A percentile compares a stretch with the other conserved stretches of the same genome.
Evolutionary conservation across 1,284 basidiomycete genomes (phyloP).

Genomic region (Puccinia triticina): DNA sequence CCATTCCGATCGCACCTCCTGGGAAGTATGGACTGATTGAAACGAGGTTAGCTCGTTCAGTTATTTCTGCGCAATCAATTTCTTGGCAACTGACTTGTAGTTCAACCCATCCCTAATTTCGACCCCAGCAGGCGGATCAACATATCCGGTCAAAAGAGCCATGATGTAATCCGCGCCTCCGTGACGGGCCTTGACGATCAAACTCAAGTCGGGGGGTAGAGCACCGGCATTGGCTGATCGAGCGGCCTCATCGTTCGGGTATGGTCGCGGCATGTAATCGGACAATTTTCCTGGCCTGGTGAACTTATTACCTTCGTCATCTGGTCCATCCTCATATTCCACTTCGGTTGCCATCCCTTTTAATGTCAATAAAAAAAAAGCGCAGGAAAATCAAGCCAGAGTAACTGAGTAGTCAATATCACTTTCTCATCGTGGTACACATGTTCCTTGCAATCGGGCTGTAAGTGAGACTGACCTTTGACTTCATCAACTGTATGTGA

Average conservation of each 20-base stretch:
- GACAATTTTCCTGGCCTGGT: constrained; percentile 94
- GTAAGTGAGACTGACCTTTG: constrained; percentile 62
- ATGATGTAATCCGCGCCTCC: constrained; percentile 97
- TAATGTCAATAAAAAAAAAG: neutral
- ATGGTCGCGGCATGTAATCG: constrained; percentile 94
- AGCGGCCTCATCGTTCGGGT: constrained; percentile 97
- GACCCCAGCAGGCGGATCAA: constrained; percentile 94
- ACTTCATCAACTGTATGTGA: constrained; percentile 93
- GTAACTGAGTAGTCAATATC: neutral
- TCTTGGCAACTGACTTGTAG: constrained; percentile 73
- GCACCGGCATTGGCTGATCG: constrained; percentile 92
- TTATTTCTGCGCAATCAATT: neutral
- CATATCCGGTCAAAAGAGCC: constrained; percentile 93
- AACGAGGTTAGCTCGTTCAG: constrained; percentile 51
- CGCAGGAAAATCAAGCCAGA: neutral
- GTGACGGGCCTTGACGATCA: constrained; percentile 98
- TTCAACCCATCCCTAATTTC: constrained; percentile 95
- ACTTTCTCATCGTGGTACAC: neutral
- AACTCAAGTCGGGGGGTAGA: constrained; percentile 91
- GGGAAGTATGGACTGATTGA: constrained; percentile 73
- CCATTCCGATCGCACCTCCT: constrained; percentile 97
- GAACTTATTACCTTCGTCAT: constrained; percentile 97
- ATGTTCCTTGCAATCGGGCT: neutral
- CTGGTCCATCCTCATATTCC: constrained; percentile 95
- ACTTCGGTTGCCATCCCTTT: constrained; percentile 86